A percentile compares a stretch with the other conserved stretches of the same genome.
These are phyloP conservation scores for Pachysandra terminalis DNA, from an alignment of 164 flowering plant species.

Conservation along the genomic window DNA sequence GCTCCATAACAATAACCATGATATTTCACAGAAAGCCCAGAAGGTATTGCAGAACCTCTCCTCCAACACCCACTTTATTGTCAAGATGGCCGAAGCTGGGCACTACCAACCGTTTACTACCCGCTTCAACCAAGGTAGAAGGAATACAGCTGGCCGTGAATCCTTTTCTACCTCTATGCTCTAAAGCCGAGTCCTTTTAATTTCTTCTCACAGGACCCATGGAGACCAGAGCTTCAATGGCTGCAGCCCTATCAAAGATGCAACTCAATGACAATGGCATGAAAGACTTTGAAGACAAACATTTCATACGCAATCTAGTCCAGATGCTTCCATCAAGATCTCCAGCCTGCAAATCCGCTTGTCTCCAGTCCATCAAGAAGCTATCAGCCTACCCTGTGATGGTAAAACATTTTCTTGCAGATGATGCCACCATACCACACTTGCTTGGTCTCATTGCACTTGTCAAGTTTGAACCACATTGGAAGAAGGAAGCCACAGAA, in stretches of 20 bases:
- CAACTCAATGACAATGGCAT: conserved; percentile 15
- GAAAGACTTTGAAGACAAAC: conserved; percentile 11
- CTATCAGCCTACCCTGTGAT: conserved; percentile 12
- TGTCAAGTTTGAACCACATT: conserved; percentile 6
- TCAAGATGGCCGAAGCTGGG: conserved; percentile 23
- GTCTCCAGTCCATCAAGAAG: conserved; percentile 23
- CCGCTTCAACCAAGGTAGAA: conserved; percentile 23
- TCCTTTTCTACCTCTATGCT: not conserved
- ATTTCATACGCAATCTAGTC: conserved; percentile 17
- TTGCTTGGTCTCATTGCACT: conserved; percentile 17
- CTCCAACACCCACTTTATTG: conserved; percentile 8
- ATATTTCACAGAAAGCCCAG: conserved; percentile 9
- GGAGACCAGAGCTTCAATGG: conserved; percentile 23
- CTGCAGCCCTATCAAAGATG: conserved; percentile 15
- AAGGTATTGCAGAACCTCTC: conserved; percentile 15
- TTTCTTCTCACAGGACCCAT: conserved; percentile 12
- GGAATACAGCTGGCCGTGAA: not conserved
- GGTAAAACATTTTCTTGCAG: conserved; percentile 13
- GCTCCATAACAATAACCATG: conserved; percentile 12
- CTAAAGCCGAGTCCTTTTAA: not conserved
- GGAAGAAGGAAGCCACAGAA: conserved; percentile 14
- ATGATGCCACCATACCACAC: conserved; percentile 13
- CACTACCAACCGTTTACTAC: conserved; percentile 19
- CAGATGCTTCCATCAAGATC: conserved; percentile 17
- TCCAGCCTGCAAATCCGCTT: conserved; percentile 21